Percentiles rank a stretch among this genome's conserved stretches.
phyloP scores from a whole-genome alignment of 23 red algal species.

The Chondrus crispus region DNA sequence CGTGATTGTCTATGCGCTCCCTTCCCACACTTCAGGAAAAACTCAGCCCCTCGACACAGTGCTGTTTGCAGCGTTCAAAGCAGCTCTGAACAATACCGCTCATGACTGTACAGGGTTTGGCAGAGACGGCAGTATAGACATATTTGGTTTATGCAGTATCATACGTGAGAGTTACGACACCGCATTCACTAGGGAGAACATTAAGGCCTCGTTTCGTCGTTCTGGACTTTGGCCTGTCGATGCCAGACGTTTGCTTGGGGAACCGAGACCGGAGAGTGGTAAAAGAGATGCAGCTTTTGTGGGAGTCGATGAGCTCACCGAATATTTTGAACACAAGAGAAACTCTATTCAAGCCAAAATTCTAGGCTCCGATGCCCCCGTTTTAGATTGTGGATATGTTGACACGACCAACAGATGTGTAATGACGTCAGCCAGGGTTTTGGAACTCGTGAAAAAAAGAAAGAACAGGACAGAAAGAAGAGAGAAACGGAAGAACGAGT shows the following conservation, averaged over 20 bases:
- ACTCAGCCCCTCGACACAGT: slow-evolving; percentile 32
- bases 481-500: background rate
- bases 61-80: slow-evolving; percentile 29
- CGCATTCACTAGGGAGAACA: background rate
- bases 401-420: background rate
- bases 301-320: background rate
- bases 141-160: background rate
- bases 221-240: background rate
- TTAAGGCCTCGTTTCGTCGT: background rate
- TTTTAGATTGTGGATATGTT: background rate
- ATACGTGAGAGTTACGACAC: background rate
- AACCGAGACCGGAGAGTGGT: background rate
- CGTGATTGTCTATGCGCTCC: slow-evolving; percentile 26
- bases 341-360: background rate
- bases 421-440: background rate
- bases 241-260: background rate
- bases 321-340: background rate
- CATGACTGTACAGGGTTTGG: background rate
- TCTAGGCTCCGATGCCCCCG: background rate
- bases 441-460: background rate
- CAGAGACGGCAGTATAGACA: background rate
- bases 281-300: background rate
- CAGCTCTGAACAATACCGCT: background rate
- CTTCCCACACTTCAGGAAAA: slow-evolving; percentile 26
- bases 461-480: background rate